Evolutionary conservation across 345 rosid species (phyloP).

Genomic region (Mangifera indica): DNA sequence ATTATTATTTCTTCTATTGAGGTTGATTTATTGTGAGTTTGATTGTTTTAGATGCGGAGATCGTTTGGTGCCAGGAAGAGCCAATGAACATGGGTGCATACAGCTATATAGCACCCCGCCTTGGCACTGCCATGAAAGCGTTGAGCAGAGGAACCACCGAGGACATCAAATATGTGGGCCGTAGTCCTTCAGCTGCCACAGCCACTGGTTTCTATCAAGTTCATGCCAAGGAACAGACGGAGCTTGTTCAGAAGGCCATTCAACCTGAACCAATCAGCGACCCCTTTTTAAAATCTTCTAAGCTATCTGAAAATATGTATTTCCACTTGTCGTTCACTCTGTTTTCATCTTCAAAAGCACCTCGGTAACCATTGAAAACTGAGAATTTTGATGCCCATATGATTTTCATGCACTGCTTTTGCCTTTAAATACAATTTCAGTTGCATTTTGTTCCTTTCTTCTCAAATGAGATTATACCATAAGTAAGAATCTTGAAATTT

Average conservation of each 20-base stretch:
- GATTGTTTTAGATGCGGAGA: conserved; percentile 50
- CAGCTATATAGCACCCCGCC: conserved; percentile 56
- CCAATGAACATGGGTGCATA: conserved; percentile 89
- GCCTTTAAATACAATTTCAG: no score
- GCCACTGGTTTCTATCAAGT: conserved; percentile 68
- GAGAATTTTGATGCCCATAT: background rate
- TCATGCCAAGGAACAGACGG: conserved; percentile 64
- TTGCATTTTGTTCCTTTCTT: no score
- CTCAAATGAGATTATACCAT: no score
- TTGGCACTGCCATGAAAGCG: conserved; percentile 57
- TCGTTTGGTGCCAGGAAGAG: conserved; percentile 86
- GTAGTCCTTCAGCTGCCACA: conserved; percentile 66
- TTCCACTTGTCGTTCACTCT: background rate
- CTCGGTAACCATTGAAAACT: conserved; percentile 2
- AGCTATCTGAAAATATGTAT: background rate
- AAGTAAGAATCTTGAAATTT: no score
- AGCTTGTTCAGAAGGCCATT: conserved; percentile 54
- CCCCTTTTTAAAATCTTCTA: conserved; percentile 16
- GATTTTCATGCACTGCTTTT: background rate
- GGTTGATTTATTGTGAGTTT: background rate
- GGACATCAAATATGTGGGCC: conserved; percentile 69
- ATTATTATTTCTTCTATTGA: background rate
- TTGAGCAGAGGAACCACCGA: conserved; percentile 50
- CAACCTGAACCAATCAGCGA: conserved; percentile 49
- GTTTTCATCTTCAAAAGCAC: background rate